Evolutionary conservation across 1,284 basidiomycete species (phyloP).

Genomic region (Leucoagaricus sp.): DNA sequence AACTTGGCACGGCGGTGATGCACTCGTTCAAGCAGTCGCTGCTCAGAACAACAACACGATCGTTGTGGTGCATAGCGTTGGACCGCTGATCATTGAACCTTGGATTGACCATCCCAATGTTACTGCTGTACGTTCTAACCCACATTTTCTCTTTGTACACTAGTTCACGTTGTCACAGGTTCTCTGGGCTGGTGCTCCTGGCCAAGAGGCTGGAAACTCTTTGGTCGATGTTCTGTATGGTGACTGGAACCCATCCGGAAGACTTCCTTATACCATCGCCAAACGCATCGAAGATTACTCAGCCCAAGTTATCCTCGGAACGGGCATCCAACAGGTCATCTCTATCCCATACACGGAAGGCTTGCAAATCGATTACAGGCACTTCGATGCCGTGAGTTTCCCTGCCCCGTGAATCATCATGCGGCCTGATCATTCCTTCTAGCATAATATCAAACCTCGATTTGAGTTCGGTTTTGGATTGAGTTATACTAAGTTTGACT

Average conservation of each 20-base stretch:
- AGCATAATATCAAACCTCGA: conserved; percentile 58
- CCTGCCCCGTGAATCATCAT: not conserved
- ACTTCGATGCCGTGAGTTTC: conserved; percentile 68
- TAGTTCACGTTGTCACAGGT: conserved; percentile 32
- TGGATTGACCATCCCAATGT: conserved; percentile 83
- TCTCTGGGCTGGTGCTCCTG: conserved; percentile 69
- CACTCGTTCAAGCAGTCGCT: conserved; percentile 59
- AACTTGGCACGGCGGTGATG: conserved; percentile 78
- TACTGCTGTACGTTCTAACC: conserved; percentile 35
- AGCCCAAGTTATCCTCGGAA: conserved; percentile 53
- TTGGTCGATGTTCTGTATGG: conserved; percentile 76
- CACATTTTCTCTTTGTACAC: not conserved
- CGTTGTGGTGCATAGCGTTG: conserved; percentile 80
- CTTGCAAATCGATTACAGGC: conserved; percentile 73
- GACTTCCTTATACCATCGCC: conserved; percentile 83
- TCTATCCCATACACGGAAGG: conserved; percentile 69
- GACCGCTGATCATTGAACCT: conserved; percentile 69
- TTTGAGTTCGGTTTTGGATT: conserved; percentile 85
- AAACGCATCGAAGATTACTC: conserved; percentile 67
- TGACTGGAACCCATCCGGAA: conserved; percentile 71
- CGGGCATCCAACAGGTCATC: conserved; percentile 41
- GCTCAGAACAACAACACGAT: conserved; percentile 76
- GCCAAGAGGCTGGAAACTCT: conserved; percentile 78
- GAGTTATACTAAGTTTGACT: conserved; percentile 81
- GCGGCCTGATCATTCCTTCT: not conserved